phyloP scores from a whole-genome alignment of 1,284 basidiomycete species.

The Marasmius sp. region DNA sequence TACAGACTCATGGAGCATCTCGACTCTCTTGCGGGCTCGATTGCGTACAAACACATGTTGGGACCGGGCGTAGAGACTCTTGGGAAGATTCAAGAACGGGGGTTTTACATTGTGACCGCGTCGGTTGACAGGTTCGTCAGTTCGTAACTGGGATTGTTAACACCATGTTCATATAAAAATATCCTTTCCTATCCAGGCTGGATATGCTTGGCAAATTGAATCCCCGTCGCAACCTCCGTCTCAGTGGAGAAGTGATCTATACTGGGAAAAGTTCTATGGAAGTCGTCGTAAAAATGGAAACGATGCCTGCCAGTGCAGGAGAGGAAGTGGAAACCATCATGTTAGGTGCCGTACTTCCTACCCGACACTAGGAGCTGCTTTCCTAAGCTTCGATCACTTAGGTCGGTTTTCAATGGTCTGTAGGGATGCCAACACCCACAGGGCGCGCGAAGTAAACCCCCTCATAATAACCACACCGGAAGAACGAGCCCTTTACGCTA shows the following conservation, averaged over 20 bases:
- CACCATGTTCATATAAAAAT: conserved; percentile 9
- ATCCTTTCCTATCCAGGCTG: conserved; percentile 37
- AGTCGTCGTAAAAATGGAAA: conserved; percentile 81
- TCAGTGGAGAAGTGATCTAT: conserved; percentile 81
- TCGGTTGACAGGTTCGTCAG: conserved; percentile 68
- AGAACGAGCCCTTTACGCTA: conserved; percentile 60
- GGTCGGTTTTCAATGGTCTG: conserved; percentile 84
- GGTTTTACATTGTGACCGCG: conserved; percentile 82
- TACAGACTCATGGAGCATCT: conserved; percentile 68
- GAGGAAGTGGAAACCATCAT: conserved; percentile 60
- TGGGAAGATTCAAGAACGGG: conserved; percentile 55
- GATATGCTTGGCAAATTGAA: conserved; percentile 63
- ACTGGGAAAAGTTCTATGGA: conserved; percentile 80
- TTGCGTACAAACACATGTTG: conserved; percentile 80
- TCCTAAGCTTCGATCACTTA: conserved; percentile 20
- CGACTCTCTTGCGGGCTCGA: conserved; percentile 81
- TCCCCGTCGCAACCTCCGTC: conserved; percentile 63
- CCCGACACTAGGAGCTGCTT: neutral
- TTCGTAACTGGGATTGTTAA: neutral
- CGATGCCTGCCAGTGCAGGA: conserved; percentile 37
- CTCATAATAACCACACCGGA: conserved; percentile 61
- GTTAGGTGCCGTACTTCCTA: conserved; percentile 44
- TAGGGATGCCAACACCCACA: conserved; percentile 67
- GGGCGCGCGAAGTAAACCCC: conserved; percentile 65
- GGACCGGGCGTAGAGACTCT: conserved; percentile 56